phyloP scores from a whole-genome alignment of 108 stramenopile genomes.

The Pseudonitzschia pungens region DNA sequence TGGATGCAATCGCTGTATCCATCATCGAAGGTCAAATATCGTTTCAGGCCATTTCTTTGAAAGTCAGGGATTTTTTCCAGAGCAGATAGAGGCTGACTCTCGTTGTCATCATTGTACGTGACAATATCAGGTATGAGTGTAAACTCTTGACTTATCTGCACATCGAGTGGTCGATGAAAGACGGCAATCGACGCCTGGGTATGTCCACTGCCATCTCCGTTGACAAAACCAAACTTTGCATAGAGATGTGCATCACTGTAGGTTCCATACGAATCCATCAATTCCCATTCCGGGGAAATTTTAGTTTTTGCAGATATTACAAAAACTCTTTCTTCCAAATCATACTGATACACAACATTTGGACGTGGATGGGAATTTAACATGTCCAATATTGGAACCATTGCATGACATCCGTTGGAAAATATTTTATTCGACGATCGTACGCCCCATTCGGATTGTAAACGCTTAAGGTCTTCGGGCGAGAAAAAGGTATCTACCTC shows the following conservation, averaged over 20 bases:
- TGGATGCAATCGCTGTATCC: conserved; percentile 69
- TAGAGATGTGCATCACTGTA: conserved; percentile 77
- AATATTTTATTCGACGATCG: conserved; percentile 32
- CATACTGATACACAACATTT: conserved; percentile 62
- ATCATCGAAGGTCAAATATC: conserved; percentile 80
- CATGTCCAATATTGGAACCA: conserved; percentile 85
- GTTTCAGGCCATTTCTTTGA: conserved; percentile 52
- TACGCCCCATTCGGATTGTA: conserved; percentile 11
- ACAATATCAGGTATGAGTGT: conserved; percentile 44
- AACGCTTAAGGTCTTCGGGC: conserved; percentile 15
- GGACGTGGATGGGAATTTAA: conserved; percentile 80
- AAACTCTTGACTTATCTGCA: conserved; percentile 59
- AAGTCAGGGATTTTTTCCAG: conserved; percentile 15
- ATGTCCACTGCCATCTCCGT: conserved; percentile 79
- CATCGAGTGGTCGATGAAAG: conserved; percentile 61
- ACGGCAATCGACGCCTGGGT: conserved; percentile 66
- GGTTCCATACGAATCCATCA: conserved; percentile 78
- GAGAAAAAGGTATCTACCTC: not conserved
- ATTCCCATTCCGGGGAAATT: conserved; percentile 33
- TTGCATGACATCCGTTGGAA: conserved; percentile 57
- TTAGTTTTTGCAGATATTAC: conserved; percentile 39
- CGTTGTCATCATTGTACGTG: not conserved
- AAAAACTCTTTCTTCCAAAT: conserved; percentile 53
- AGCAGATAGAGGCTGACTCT: not conserved
- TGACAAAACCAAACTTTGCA: conserved; percentile 82